A percentile compares a stretch with the other conserved stretches of the same genome.
phyloP scores from a whole-genome alignment of 495 filamentous ascomycete species.

The Pseudevernia furfuracea region DNA sequence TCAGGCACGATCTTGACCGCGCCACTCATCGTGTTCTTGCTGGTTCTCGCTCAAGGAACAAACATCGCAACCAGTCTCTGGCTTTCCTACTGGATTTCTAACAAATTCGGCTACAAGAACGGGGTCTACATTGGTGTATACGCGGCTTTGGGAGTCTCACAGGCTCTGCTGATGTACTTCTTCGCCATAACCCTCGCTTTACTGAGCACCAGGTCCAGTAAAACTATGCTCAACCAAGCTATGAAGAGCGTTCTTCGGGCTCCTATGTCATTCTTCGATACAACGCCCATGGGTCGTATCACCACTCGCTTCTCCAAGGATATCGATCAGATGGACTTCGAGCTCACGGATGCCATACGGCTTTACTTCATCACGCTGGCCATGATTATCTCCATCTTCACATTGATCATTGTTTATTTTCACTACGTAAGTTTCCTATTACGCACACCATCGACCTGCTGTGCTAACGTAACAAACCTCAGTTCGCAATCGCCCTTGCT shows the following conservation, averaged over 20 bases:
- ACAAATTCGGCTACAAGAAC: slow-evolving; percentile 16
- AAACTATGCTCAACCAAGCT: slow-evolving; percentile 39
- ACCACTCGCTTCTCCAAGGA: slow-evolving; percentile 48
- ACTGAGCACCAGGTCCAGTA: slow-evolving; percentile 39
- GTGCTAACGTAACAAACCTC: not conserved
- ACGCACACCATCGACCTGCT: not conserved
- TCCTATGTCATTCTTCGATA: slow-evolving; percentile 45
- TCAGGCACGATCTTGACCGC: slow-evolving; percentile 2
- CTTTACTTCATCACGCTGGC: slow-evolving; percentile 28
- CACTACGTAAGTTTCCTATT: slow-evolving; percentile 13
- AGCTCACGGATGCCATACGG: slow-evolving; percentile 36
- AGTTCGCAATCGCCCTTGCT: slow-evolving; percentile 29
- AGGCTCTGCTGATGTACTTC: slow-evolving; percentile 25
- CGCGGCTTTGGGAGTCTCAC: slow-evolving; percentile 26
- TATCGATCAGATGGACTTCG: slow-evolving; percentile 37
- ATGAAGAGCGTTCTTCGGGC: slow-evolving; percentile 40
- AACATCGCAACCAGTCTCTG: slow-evolving; percentile 1
- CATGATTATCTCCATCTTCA: slow-evolving; percentile 31
- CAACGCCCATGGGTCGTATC: slow-evolving; percentile 41
- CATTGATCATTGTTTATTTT: slow-evolving; percentile 33
- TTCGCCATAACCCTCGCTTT: slow-evolving; percentile 34
- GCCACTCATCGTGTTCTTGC: not conserved
- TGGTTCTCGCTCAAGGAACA: not conserved
- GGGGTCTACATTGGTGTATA: slow-evolving; percentile 25
- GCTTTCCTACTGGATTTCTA: slow-evolving; percentile 15